phyloP scores from a whole-genome alignment of 306 rosid species.

The Prinsepia uniflora region DNA sequence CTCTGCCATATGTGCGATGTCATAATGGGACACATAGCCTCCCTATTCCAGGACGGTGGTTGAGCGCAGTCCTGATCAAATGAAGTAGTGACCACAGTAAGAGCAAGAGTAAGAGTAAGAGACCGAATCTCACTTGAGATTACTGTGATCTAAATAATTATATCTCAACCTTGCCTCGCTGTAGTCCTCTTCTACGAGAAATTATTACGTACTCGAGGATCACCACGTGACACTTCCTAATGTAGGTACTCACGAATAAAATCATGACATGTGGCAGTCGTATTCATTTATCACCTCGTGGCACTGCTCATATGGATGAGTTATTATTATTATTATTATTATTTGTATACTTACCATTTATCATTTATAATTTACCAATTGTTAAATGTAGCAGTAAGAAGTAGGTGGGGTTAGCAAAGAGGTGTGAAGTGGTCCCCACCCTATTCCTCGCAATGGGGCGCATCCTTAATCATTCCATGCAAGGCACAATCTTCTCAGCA shows the following conservation, averaged over 20 bases:
- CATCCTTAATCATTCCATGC: constrained; percentile 31
- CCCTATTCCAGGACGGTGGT: constrained; percentile 33
- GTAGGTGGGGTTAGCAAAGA: not conserved
- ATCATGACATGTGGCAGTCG: no score
- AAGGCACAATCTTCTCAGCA: constrained; percentile 41
- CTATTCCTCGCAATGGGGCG: not conserved
- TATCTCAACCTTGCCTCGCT: constrained; percentile 5
- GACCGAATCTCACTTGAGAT: constrained; percentile 70
- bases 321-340: no score
- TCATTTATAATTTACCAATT: no score
- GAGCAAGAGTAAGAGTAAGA: constrained; percentile 25
- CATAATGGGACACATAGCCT: constrained; percentile 24
- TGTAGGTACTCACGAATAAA: no score
- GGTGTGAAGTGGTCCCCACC: constrained; percentile 27
- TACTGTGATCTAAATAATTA: constrained; percentile 68
- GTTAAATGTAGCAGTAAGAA: no score
- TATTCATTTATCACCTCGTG: no score
- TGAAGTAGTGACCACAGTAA: not conserved
- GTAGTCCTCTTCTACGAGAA: no score
- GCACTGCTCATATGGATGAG: no score
- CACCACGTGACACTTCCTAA: no score
- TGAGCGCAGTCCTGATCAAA: constrained; percentile 41
- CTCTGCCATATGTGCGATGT: constrained; percentile 36
- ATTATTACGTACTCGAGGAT: no score
- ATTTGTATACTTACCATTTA: no score